Evolutionary conservation across 2,329 filamentous ascomycete species (phyloP).

Genomic region (Exophiala aquamarina): DNA sequence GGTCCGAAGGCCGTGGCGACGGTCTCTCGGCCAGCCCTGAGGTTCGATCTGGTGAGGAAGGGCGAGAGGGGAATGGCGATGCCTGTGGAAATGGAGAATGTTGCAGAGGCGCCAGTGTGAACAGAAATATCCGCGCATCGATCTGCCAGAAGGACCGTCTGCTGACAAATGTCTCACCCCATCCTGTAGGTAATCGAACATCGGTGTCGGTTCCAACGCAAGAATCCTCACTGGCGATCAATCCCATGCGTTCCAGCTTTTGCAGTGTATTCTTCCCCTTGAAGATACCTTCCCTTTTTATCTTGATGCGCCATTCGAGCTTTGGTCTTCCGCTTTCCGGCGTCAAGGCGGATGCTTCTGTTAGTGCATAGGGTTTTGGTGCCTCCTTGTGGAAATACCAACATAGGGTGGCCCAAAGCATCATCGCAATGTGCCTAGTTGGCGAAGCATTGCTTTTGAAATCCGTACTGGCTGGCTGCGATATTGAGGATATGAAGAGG

Average conservation of each 20-base stretch:
- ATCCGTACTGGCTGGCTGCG: constrained; percentile 75
- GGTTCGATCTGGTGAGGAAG: constrained; percentile 47
- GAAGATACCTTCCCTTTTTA: constrained; percentile 85
- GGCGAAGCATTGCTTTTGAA: constrained; percentile 78
- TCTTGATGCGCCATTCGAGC: constrained; percentile 82
- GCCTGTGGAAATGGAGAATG: constrained; percentile 47
- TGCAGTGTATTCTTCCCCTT: constrained; percentile 78
- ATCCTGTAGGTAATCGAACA: constrained; percentile 64
- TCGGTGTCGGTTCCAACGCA: constrained; percentile 66
- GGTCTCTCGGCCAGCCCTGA: constrained; percentile 2
- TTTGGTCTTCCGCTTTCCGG: constrained; percentile 70
- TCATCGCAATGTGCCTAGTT: constrained; percentile 89
- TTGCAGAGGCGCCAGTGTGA: constrained; percentile 68
- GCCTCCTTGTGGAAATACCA: constrained; percentile 95
- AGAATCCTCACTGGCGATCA: constrained; percentile 75
- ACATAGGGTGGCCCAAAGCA: constrained; percentile 90
- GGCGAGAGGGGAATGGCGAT: constrained; percentile 53
- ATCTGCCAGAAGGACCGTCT: constrained; percentile 88
- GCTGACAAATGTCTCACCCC: constrained; percentile 79
- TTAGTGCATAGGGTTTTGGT: constrained; percentile 65
- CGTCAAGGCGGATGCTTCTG: constrained; percentile 63
- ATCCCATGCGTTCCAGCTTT: constrained; percentile 90
- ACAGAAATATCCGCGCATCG: constrained; percentile 82
- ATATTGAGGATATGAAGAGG: constrained; percentile 89
- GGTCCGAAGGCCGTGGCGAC: constrained; percentile 16